phyloP scores from a whole-genome alignment of 129 eudicot species.

The Pseudognaphalium luteoalbum region DNA sequence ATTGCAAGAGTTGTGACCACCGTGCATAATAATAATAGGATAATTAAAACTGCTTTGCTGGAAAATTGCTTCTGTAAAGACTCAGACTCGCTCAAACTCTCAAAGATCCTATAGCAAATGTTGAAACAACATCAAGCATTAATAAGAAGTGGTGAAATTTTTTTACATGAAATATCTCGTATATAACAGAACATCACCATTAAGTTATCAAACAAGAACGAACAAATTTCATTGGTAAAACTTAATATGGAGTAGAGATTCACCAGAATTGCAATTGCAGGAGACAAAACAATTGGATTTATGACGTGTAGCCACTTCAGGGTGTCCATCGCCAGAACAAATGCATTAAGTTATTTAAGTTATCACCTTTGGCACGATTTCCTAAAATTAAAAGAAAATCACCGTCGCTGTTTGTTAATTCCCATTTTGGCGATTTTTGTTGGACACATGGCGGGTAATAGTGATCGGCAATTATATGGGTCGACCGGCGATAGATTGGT shows the following conservation, averaged over 20 bases:
- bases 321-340: constrained; percentile 57
- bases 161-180: neutral
- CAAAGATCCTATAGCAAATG: constrained; percentile 46
- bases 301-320: constrained; percentile 47
- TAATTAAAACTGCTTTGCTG: constrained; percentile 50
- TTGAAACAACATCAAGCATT: constrained; percentile 12
- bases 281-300: constrained; percentile 58
- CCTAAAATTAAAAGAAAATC: too few species aligned
- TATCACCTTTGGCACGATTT: too few species aligned
- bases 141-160: neutral
- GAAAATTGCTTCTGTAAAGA: constrained; percentile 50
- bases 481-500: too few species aligned
- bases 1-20: constrained; percentile 51
- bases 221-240: neutral
- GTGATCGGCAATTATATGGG: too few species aligned
- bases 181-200: neutral
- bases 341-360: constrained; percentile 44
- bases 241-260: neutral
- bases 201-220: neutral
- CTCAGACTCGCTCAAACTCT: constrained; percentile 36
- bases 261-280: constrained; percentile 89
- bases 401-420: too few species aligned
- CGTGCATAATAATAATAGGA: constrained; percentile 54
- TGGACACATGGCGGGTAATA: too few species aligned
- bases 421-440: too few species aligned